A percentile compares a stretch with the other conserved stretches of the same genome.
phyloP scores from a whole-genome alignment of 2,329 filamentous ascomycete genomes.

The Aspergillus neoniger region DNA sequence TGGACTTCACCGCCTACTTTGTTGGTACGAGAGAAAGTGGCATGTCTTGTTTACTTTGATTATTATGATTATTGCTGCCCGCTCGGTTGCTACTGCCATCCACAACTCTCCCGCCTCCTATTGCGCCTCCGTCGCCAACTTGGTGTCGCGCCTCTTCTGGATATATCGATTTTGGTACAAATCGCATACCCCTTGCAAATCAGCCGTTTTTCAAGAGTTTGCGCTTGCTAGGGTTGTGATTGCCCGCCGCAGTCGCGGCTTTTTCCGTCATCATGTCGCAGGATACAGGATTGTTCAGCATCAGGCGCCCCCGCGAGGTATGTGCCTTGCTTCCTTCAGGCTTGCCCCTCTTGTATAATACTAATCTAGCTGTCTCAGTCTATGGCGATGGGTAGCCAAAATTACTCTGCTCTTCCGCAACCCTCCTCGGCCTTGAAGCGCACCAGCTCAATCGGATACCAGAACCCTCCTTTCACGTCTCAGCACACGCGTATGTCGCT shows the following conservation, averaged over 20 bases:
- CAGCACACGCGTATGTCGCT: conserved; percentile 82
- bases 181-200: not conserved
- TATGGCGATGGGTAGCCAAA: conserved; percentile 77
- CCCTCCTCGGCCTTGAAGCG: conserved; percentile 93
- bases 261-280: conserved; percentile 69
- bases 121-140: not conserved
- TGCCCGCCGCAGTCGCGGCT: conserved; percentile 31
- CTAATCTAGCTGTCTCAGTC: conserved; percentile 22
- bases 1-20: conserved; percentile 32
- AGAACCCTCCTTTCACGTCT: conserved; percentile 63
- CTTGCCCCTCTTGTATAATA: conserved; percentile 5
- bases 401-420: conserved; percentile 83
- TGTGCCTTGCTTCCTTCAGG: conserved; percentile 28
- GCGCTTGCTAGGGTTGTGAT: not conserved
- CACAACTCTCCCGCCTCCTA: conserved; percentile 7
- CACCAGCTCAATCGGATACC: conserved; percentile 72
- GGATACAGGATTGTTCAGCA: conserved; percentile 84
- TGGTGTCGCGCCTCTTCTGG: not conserved
- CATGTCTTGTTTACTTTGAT: conserved; percentile 41
- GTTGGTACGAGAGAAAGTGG: conserved; percentile 18
- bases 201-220: not conserved
- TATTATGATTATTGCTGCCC: conserved; percentile 18
- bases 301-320: conserved; percentile 89
- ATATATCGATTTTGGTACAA: not conserved
- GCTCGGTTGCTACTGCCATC: conserved; percentile 8